A percentile compares a stretch with the other conserved stretches of the same genome.
These are phyloP conservation scores for Trametes hirsuta DNA, from an alignment of 1,284 basidiomycete species.

Conservation along the genomic window DNA sequence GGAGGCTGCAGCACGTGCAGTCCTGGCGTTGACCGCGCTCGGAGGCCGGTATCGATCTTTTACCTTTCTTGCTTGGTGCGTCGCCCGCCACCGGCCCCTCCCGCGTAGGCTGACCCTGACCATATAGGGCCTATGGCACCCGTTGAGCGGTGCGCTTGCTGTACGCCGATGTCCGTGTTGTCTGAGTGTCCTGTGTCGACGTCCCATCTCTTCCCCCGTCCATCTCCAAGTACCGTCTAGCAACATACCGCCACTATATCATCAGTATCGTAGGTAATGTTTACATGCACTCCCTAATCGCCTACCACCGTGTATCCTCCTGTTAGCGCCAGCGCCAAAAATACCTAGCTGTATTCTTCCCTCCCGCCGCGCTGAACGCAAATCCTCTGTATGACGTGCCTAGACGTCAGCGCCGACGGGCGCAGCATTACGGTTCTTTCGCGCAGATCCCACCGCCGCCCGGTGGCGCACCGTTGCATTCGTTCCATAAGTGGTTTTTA, in stretches of 20 bases:
- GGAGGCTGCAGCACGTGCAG: conserved; percentile 31
- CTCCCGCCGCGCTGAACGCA: neutral
- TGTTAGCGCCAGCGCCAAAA: conserved; percentile 4
- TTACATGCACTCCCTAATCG: conserved; percentile 19
- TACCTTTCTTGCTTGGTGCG: neutral
- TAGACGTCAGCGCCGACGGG: neutral
- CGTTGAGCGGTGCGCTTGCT: conserved; percentile 7
- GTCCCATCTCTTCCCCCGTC: neutral
- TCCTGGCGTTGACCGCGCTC: conserved; percentile 27
- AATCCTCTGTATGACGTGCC: no score
- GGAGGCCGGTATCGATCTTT: conserved; percentile 4
- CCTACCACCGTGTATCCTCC: conserved; percentile 13
- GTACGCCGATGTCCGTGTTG: neutral
- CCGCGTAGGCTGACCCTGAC: neutral
- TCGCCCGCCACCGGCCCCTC: neutral
- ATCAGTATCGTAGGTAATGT: conserved; percentile 26
- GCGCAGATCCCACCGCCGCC: neutral
- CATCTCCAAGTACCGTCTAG: conserved; percentile 8
- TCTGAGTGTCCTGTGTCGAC: neutral
- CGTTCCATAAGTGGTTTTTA: conserved; percentile 20
- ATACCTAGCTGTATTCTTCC: conserved; percentile 1
- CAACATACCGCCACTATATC: conserved; percentile 12
- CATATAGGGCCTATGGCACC: conserved; percentile 9
- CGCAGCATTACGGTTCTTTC: neutral
- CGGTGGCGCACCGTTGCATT: neutral